phyloP scores from a whole-genome alignment of 163 green algal genomes.

The Trebouxia gelatinosa region DNA sequence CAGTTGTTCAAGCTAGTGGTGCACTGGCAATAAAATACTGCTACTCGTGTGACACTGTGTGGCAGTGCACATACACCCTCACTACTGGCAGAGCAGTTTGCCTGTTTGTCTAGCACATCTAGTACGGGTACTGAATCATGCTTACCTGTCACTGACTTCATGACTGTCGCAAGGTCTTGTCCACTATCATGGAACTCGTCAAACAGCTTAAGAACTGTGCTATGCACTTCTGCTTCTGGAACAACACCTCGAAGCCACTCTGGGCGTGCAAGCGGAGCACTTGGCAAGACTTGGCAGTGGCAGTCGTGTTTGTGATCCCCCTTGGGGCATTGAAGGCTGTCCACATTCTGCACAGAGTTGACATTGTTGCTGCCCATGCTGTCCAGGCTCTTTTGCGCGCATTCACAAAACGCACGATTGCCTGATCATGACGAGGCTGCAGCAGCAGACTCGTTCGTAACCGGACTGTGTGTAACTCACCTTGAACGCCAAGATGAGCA shows the following conservation, averaged over 20 bases:
- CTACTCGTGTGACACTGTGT: neutral
- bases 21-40: neutral
- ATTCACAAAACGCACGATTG: neutral
- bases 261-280: neutral
- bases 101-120: neutral
- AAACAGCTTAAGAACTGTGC: neutral
- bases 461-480: too few species aligned
- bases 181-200: neutral
- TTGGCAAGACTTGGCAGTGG: neutral
- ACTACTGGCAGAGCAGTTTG: neutral
- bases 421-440: neutral
- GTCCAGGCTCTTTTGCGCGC: neutral
- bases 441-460: too few species aligned
- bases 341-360: neutral
- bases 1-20: neutral
- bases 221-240: neutral
- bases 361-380: neutral
- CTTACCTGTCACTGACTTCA: conserved; percentile 23
- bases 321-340: neutral
- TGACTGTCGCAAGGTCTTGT: neutral
- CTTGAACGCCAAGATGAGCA: conserved; percentile 20
- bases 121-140: neutral
- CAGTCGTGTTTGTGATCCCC: neutral
- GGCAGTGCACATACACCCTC: neutral
- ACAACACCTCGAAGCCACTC: neutral